Conservation (phyloP, 2,329 filamentous ascomycete species). For the Seiridium unicorne region DNA sequence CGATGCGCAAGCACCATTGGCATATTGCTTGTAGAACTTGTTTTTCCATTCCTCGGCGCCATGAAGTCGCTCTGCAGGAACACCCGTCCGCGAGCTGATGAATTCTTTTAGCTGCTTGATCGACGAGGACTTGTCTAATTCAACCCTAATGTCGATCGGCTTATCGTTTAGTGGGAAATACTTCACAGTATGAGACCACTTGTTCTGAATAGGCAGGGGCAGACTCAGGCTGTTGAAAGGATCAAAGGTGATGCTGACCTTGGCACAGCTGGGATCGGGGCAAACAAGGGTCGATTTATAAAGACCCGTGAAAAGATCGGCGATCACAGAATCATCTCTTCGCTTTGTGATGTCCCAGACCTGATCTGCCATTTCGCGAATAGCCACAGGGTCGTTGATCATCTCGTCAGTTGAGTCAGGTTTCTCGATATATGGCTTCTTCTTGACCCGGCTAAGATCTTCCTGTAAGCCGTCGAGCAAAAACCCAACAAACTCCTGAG, state of each 20-base stretch:
- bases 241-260: conserved; percentile 98
- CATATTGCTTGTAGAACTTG: conserved; percentile 84
- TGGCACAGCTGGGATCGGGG: conserved; percentile 69
- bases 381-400: conserved; percentile 76
- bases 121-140: conserved; percentile 74
- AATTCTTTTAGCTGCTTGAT: conserved; percentile 69
- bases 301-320: conserved; percentile 93
- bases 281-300: conserved; percentile 98
- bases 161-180: conserved; percentile 74
- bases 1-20: conserved; percentile 64
- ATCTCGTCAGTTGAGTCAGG: conserved; percentile 97
- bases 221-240: conserved; percentile 94
- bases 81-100: conserved; percentile 64
- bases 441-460: conserved; percentile 87
- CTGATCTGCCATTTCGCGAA: conserved; percentile 80
- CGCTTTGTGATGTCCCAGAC: conserved; percentile 91
- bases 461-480: conserved; percentile 92
- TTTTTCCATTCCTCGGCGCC: conserved; percentile 78
- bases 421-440: conserved; percentile 97
- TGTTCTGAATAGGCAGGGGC: conserved; percentile 81
- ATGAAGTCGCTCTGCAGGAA: conserved; percentile 67
- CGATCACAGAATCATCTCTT: conserved; percentile 91
- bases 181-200: conserved; percentile 72
- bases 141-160: conserved; percentile 72
- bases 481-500: conserved; percentile 94